phyloP scores from a whole-genome alignment of 192 early-diverging fungal species.

The Rhizoclosmatium globosum region DNA sequence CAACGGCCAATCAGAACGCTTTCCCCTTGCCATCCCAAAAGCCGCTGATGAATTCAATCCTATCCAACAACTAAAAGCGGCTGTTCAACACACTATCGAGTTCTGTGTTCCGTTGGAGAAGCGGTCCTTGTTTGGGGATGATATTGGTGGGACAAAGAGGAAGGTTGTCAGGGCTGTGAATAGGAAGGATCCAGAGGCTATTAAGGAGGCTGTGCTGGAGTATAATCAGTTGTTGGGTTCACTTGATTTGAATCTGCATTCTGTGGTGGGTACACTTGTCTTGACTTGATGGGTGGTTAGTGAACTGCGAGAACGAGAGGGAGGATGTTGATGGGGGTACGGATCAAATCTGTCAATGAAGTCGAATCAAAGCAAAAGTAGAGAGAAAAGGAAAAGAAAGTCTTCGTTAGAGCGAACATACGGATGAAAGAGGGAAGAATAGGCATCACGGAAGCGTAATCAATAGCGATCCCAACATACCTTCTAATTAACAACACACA shows the following conservation, averaged over 20 bases:
- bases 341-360: too few relatives aligned
- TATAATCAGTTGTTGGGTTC: conserved; percentile 68
- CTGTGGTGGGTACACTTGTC: too few relatives aligned
- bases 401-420: background rate
- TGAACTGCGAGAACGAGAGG: background rate
- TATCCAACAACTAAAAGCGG: conserved; percentile 78
- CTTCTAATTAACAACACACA: too few relatives aligned
- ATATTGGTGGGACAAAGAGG: conserved; percentile 72
- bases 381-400: background rate
- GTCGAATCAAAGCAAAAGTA: too few relatives aligned
- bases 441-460: too few relatives aligned
- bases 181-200: conserved; percentile 67
- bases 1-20: conserved; percentile 27
- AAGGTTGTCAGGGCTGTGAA: conserved; percentile 81
- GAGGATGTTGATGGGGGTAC: background rate
- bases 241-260: background rate
- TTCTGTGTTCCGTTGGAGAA: conserved; percentile 61
- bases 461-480: too few relatives aligned
- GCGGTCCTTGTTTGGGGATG: conserved; percentile 67
- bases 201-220: conserved; percentile 70
- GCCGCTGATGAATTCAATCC: conserved; percentile 81
- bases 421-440: too few relatives aligned
- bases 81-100: conserved; percentile 67
- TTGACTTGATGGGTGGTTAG: too few relatives aligned
- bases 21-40: conserved; percentile 39